Base-by-base conservation (phyloP, 164 flowering plant genomes). In the Piper longum region DNA sequence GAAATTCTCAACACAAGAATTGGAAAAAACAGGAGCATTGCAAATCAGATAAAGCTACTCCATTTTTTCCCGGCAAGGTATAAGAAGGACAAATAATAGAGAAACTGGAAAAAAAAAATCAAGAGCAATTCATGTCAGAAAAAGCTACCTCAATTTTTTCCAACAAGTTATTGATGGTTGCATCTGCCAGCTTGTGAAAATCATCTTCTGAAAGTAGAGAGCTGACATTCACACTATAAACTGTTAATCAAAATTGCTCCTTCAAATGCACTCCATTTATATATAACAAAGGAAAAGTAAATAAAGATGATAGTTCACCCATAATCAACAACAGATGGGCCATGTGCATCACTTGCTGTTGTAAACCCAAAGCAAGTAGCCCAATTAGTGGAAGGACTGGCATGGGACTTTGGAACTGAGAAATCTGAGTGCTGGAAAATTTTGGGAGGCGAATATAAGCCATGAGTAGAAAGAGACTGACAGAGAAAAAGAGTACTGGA, bases 91-190 rank as follows among this genome's bases (percentile, higher is more conserved):
- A 9, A 5, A 14, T 48, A 11, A 17, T 4, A 36, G 5, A 3
- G 8, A 57, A 18, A n/a, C 59, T 57, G 17, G 39, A 1, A 18
- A 4, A 13, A 3, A n/a, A 57, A 5, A n/a, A n/a, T n/a, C 4
- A n/a, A 8, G 40, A 13, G 40, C 19, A n/a, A 18, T 17, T 0
- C 8, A 18, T 4, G 5, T 57, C 40, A 8, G 59, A 18, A 4
- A 17, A 42, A 57, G 36, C 41, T 70, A 88, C 98, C 96, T 92
- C 98, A 14, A 92, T 57, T 75, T 81, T 92, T 80, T 89, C 96
- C 60, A 77, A 87, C 64, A 92, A 77, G 54, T 82, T 78, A 62
- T 83, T 77, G 55, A 92, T 82, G 5, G 96, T 88, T 55, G 84
- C 77, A 79, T 92, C 85, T 26, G 96, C 91, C 60, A 85, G 69